Base-by-base conservation (phyloP, 176 grass and related monocot genomes). In the Melocanna baccifera region DNA sequence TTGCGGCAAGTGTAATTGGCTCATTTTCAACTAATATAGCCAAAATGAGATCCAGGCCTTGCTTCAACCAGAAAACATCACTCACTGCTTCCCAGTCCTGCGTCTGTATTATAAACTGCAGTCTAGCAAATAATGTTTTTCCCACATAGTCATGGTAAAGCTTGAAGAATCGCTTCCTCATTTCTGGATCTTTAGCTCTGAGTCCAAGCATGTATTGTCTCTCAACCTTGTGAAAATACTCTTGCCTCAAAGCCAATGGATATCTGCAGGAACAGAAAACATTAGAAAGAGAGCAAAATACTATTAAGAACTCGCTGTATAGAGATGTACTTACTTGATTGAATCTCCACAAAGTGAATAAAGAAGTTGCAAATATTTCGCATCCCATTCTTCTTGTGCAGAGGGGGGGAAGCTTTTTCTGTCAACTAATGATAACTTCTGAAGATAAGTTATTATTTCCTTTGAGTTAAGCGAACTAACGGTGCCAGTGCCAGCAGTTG, bases 71-170 rank as follows among this genome's bases (percentile, higher is more conserved):
- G 75, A 99, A 99, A 76, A 85, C 93, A 87, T 99, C 96, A 78
- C 96, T 96, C 50, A 94, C 93, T 61, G 93, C 81, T 88, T 99
- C 96, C 96, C 96, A 99, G 59, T 99, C 96, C 88, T 99, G 96
- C 20, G 83, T 69, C 58, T 99, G 96, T 71, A 99, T 94, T 85
- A 99, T 99, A 87, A 99, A 99, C 41, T 99, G 96, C 65, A 99
- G 86, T 76, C 96, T 93, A 76, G 81, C 85, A 89, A 96, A 99
- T 48, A 99, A 81, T 14, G 93, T 86, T 81, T 93, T 93, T 11
- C 73, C 83, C 23, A 99, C 83, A 8, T 82, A 87, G 5, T 99
- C 96, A 87, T 99, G 91, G 83, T 99, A 99, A 61, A 99, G 87
- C 52, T 90, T 82, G 81, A 99, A 99, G 71, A 99, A 99, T 37